phyloP scores from a whole-genome alignment of 129 eudicot genomes.

The Helichrysum umbraculigerum region DNA sequence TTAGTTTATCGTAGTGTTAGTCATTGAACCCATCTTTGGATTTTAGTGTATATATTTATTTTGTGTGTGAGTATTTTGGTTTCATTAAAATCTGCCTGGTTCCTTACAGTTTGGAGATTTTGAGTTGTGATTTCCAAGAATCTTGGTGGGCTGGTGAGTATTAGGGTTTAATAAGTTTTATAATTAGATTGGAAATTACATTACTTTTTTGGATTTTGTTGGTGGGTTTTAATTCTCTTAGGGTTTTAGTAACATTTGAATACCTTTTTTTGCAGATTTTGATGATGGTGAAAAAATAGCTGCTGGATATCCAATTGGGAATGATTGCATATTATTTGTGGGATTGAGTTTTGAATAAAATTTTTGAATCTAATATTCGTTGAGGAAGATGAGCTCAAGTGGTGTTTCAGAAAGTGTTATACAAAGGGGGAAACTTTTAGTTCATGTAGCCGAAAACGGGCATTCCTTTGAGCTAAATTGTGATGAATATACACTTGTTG shows the following conservation, averaged over 20 bases:
- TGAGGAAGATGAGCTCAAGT: constrained; percentile 65
- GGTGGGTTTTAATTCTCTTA: constrained; percentile 23
- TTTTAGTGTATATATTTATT: constrained; percentile 8
- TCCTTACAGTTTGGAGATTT: constrained; percentile 14
- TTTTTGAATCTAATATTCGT: neutral
- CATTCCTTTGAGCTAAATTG: constrained; percentile 74
- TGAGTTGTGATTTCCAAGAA: constrained; percentile 18
- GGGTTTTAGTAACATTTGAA: constrained; percentile 30
- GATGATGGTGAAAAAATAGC: constrained; percentile 19
- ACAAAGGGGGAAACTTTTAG: constrained; percentile 71
- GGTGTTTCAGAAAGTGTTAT: constrained; percentile 47
- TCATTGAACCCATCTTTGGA: constrained; percentile 27
- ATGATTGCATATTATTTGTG: constrained; percentile 19
- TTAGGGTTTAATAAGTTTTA: constrained; percentile 20
- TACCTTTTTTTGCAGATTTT: constrained; percentile 14
- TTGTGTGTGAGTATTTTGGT: constrained; percentile 17
- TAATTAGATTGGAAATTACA: neutral
- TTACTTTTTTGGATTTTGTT: constrained; percentile 20
- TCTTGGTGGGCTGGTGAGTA: constrained; percentile 28
- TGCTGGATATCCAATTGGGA: constrained; percentile 11
- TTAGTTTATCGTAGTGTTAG: constrained; percentile 3
- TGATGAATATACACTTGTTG: constrained; percentile 76
- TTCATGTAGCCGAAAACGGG: constrained; percentile 94
- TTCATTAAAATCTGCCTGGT: constrained; percentile 23
- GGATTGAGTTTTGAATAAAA: constrained; percentile 3